These are phyloP conservation scores for Aspergillus sp. DNA, from an alignment of 2,329 filamentous ascomycete genomes.

Conservation along the genomic window DNA sequence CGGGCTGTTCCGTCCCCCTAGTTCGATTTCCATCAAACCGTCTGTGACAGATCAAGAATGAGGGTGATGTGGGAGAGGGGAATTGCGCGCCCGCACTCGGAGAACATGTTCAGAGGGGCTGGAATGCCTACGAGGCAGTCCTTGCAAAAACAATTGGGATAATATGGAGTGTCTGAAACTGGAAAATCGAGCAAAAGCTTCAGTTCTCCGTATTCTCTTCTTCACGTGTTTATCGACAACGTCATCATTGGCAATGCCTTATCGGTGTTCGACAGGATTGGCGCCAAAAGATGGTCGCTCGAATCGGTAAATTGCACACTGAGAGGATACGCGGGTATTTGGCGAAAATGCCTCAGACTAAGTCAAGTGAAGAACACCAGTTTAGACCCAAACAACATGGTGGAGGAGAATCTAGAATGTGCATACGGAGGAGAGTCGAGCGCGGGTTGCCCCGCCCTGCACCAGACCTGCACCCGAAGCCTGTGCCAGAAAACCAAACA, in stretches of 20 bases:
- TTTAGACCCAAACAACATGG: background rate
- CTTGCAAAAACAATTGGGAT: background rate
- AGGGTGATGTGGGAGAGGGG: background rate
- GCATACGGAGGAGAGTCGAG: background rate
- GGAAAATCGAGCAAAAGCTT: background rate
- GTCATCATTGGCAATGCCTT: background rate
- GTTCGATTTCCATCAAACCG: background rate
- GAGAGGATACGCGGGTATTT: background rate
- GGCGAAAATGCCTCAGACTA: background rate
- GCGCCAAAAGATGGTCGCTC: background rate
- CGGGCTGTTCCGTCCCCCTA: background rate
- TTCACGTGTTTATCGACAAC: background rate
- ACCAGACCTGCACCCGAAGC: background rate
- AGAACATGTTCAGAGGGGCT: background rate
- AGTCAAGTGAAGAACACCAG: background rate
- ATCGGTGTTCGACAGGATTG: constrained; percentile 1
- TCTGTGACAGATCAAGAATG: background rate
- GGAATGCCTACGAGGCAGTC: too few relatives aligned
- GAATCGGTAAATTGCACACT: background rate
- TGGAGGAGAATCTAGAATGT: background rate
- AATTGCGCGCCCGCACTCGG: background rate
- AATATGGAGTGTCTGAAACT: background rate
- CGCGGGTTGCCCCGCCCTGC: background rate
- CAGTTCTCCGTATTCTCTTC: background rate
- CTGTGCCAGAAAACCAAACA: too few relatives aligned